Evolutionary conservation across 345 rosid species (phyloP), one percentile per base, ranked within the genome.

Genomic region (Eucalyptus regnans): DNA sequence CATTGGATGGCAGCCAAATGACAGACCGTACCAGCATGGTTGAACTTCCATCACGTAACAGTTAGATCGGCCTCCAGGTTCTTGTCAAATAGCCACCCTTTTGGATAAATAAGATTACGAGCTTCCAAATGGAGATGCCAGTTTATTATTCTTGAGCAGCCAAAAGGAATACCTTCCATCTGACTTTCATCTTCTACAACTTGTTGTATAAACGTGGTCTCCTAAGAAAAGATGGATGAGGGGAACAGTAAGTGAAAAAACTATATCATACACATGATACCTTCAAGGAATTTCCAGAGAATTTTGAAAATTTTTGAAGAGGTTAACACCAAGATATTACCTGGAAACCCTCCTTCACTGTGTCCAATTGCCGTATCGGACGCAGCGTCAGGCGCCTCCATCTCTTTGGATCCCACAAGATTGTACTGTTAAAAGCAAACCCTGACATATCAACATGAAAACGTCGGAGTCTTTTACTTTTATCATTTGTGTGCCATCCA

Each of bases 361-460:
- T 94, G 93, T 95, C 97, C 88, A 96, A 92, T 89, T 96, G 99
- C 87, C 96, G 95, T 81, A 92, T 92, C 79, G 97, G 96, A 58
- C 90, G 89, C n/a, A 87, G 46, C 52, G 88, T 93, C 22, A 93
- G 96, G 87, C 95, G 93, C 54, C 27, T 89, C 99, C 99, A 95
- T 91, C 96, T 95, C 93, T 92, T 95, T 86, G 96, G 95, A 89
- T 97, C 97, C 99, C 99, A 97, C 89, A 96, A 94, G 86, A 97
- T 95, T 58, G 98, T 95, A 91, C 98, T 96, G 92, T 97, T 97
- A 92, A 97, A 96, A 89, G 99, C 99, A 93, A 96, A 97, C 48
- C 99, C 99, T 0, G 98, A 96, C 97, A 97, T 97, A 93, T 96
- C 99, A 87, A 96, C 97, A 87, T 97, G 99, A 93, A 96, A 97